Percentiles rank a stretch among this genome's conserved stretches.
Conservation (phyloP, 2,329 filamentous ascomycete genomes). For the Penicillium verrucosum region DNA sequence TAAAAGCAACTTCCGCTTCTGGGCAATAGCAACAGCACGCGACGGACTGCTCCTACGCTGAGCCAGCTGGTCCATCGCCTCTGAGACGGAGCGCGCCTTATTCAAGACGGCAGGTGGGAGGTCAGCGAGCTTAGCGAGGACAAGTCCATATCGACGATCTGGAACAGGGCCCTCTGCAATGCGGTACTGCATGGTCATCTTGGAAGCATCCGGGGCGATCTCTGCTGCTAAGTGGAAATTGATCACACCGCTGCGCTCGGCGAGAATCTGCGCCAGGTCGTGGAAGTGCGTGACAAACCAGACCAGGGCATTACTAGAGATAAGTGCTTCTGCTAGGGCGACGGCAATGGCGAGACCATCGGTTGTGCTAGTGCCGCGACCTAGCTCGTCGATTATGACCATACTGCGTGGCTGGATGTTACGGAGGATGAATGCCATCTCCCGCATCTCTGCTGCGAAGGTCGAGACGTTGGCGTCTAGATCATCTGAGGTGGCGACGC, state of each 20-base stretch:
- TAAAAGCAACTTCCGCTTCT: slow-evolving; percentile 70
- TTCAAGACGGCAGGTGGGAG: slow-evolving; percentile 67
- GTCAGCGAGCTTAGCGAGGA: slow-evolving; percentile 70
- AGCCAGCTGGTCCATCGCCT: slow-evolving; percentile 57
- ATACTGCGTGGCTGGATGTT: slow-evolving; percentile 76
- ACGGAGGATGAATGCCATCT: slow-evolving; percentile 86
- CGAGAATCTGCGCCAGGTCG: slow-evolving; percentile 73
- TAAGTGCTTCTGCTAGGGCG: slow-evolving; percentile 81
- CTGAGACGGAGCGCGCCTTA: slow-evolving; percentile 64
- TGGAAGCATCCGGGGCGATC: slow-evolving; percentile 54
- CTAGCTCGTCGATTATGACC: slow-evolving; percentile 86
- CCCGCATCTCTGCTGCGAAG: slow-evolving; percentile 91
- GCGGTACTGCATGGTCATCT: slow-evolving; percentile 85
- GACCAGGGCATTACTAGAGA: slow-evolving; percentile 72
- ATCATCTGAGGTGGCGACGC: slow-evolving; percentile 80
- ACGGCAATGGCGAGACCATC: slow-evolving; percentile 89
- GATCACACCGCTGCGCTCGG: slow-evolving; percentile 71
- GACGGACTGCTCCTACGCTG: slow-evolving; percentile 59
- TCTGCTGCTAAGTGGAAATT: slow-evolving; percentile 79
- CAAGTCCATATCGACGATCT: slow-evolving; percentile 78
- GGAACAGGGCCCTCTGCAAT: slow-evolving; percentile 68
- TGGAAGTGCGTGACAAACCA: slow-evolving; percentile 95
- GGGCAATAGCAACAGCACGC: slow-evolving; percentile 56
- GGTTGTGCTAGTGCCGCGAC: slow-evolving; percentile 80
- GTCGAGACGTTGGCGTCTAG: slow-evolving; percentile 90